These are phyloP conservation scores for Amanita rubescens DNA, from an alignment of 768 basidiomycete species.

Conservation along the genomic window DNA sequence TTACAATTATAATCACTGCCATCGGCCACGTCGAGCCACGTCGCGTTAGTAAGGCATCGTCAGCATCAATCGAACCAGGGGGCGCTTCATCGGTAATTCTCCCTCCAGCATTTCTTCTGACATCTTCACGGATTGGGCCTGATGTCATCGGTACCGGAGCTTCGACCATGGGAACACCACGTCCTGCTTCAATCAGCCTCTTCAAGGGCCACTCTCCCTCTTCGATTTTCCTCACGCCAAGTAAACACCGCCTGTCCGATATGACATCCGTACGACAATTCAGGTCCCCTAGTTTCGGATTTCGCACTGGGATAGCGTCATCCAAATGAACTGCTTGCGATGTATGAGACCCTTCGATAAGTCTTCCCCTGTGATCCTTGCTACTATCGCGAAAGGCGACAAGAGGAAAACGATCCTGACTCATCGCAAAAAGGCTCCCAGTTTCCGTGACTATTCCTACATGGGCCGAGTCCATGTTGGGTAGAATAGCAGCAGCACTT, in stretches of 20 bases:
- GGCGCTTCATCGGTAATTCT: slow-evolving; percentile 7
- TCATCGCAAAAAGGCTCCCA: slow-evolving; percentile 80
- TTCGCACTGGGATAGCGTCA: neutral
- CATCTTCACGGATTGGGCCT: neutral
- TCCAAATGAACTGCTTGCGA: neutral
- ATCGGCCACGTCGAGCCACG: slow-evolving; percentile 8
- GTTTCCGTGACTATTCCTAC: slow-evolving; percentile 71
- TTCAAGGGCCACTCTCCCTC: slow-evolving; percentile 10
- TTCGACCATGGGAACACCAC: slow-evolving; percentile 2
- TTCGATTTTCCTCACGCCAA: slow-evolving; percentile 8
- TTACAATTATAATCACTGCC: slow-evolving; percentile 4
- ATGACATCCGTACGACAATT: slow-evolving; percentile 5
- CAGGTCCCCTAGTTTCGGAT: neutral
- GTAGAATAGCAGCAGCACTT: slow-evolving; percentile 22
- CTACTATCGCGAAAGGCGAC: slow-evolving; percentile 54
- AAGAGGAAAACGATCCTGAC: slow-evolving; percentile 72
- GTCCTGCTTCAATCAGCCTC: slow-evolving; percentile 7
- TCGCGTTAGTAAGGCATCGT: neutral
- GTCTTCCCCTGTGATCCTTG: slow-evolving; percentile 9
- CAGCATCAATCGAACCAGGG: slow-evolving; percentile 5
- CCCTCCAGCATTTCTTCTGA: slow-evolving; percentile 5
- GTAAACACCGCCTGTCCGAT: slow-evolving; percentile 1
- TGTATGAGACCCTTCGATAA: slow-evolving; percentile 18
- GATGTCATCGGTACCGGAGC: neutral
- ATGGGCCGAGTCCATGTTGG: slow-evolving; percentile 61